Evolutionary conservation across 2,329 filamentous ascomycete species (phyloP).

Genomic region (Stachybotrys chlorohalonatus): DNA sequence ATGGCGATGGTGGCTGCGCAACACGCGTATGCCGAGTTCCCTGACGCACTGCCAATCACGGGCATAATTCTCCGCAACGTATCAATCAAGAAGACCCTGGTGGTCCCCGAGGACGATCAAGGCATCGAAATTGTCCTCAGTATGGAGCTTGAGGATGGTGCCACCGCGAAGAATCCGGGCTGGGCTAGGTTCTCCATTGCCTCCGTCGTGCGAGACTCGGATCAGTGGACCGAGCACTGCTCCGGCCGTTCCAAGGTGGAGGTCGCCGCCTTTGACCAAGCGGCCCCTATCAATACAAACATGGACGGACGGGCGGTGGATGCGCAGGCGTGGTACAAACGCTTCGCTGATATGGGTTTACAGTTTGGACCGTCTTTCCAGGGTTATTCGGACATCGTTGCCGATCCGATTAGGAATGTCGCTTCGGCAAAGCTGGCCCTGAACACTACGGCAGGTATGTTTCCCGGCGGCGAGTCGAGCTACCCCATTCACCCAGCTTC

Average conservation of each 20-base stretch:
- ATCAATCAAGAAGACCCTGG: neutral
- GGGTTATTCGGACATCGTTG: neutral
- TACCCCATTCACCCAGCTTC: constrained; percentile 3
- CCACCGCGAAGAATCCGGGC: neutral
- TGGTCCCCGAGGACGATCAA: constrained; percentile 2
- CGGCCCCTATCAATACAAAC: neutral
- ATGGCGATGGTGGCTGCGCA: neutral
- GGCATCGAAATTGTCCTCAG: constrained; percentile 1
- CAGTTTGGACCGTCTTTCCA: neutral
- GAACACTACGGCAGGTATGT: neutral
- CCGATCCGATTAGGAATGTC: neutral
- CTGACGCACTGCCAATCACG: neutral
- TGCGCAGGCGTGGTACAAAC: neutral
- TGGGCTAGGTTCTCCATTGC: constrained; percentile 1
- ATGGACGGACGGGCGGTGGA: neutral
- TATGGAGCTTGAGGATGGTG: neutral
- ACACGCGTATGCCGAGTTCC: neutral
- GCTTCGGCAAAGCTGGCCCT: neutral
- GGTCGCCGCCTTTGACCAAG: neutral
- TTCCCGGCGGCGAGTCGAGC: neutral
- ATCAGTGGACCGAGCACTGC: neutral
- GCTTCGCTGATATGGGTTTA: neutral
- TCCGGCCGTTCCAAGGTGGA: neutral
- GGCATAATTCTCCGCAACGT: neutral
- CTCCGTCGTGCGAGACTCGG: neutral